Percentiles rank a stretch among this genome's conserved stretches.
Evolutionary conservation across 1,139 yeast genomes (phyloP).

Genomic region (Debaryomyces sp.): DNA sequence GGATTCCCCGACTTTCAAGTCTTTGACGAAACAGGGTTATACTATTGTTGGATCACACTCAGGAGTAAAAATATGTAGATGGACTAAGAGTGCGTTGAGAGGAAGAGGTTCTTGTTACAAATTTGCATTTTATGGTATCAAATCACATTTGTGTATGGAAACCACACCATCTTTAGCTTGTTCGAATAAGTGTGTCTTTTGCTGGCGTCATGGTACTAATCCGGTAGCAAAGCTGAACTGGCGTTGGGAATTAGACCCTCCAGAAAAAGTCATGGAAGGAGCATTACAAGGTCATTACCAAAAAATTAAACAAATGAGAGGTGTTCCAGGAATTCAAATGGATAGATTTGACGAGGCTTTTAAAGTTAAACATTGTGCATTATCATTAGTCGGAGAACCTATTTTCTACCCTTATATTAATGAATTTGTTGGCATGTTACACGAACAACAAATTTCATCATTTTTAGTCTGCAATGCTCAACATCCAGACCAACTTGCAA

Average conservation of each 20-base stretch:
- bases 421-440: conserved; percentile 79
- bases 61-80: conserved; percentile 92
- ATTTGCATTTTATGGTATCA: conserved; percentile 88
- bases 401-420: conserved; percentile 90
- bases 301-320: conserved; percentile 91
- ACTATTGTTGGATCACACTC: conserved; percentile 93
- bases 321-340: conserved; percentile 91
- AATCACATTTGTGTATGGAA: conserved; percentile 93
- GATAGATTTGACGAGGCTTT: conserved; percentile 92
- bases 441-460: conserved; percentile 75
- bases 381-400: conserved; percentile 92
- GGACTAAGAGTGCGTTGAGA: conserved; percentile 94
- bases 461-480: conserved; percentile 95
- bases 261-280: conserved; percentile 80
- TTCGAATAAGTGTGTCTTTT: conserved; percentile 92
- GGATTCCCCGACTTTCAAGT: conserved; percentile 85
- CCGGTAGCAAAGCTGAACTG: conserved; percentile 92
- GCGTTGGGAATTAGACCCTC: conserved; percentile 95
- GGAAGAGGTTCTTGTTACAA: conserved; percentile 96
- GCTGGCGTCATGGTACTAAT: conserved; percentile 98
- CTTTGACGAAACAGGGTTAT: conserved; percentile 90
- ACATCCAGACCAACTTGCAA: conserved; percentile 81
- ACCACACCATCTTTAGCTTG: conserved; percentile 93
- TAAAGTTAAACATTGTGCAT: conserved; percentile 85
- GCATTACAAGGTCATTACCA: conserved; percentile 88